phyloP scores from a whole-genome alignment of 2,329 filamentous ascomycete species.

The Immersiporthe knoxdaviesiana region DNA sequence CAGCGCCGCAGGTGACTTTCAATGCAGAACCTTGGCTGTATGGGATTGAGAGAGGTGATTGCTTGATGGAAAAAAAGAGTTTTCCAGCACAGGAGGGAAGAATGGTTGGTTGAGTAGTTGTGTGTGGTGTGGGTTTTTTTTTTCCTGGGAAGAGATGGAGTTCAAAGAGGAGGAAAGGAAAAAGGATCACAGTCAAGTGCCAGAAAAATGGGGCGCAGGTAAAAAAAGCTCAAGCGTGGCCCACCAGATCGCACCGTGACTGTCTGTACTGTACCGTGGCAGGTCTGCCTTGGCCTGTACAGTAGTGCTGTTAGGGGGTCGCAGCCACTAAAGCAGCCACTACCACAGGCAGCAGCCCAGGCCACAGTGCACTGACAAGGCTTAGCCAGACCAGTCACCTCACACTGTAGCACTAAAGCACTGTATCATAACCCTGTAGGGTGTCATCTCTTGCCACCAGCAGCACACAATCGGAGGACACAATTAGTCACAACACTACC shows the following conservation, averaged over 20 bases:
- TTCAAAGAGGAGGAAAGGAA: conserved; percentile 12
- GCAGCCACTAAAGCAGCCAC: background rate
- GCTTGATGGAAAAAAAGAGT: conserved; percentile 1
- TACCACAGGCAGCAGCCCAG: background rate
- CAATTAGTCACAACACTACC: background rate
- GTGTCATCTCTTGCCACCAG: background rate
- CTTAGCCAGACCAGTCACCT: background rate
- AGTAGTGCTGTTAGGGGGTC: too few relatives aligned
- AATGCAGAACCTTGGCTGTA: background rate
- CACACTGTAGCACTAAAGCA: background rate
- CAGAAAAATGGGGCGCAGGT: conserved; percentile 9
- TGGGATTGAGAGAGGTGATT: conserved; percentile 1
- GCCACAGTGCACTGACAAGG: background rate
- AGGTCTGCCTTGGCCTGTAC: background rate
- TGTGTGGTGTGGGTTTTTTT: conserved; percentile 15
- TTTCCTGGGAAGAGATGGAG: background rate
- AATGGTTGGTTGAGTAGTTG: conserved; percentile 3
- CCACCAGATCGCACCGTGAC: background rate
- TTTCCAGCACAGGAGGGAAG: conserved; percentile 16
- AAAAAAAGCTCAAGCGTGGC: conserved; percentile 6
- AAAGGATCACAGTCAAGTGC: conserved; percentile 13
- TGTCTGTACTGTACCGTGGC: background rate
- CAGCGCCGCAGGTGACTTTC: background rate
- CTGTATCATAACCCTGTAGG: background rate
- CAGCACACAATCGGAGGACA: background rate